Conservation (phyloP, 352 stramenopile genomes). For the Aphanomyces cochlioides region DNA sequence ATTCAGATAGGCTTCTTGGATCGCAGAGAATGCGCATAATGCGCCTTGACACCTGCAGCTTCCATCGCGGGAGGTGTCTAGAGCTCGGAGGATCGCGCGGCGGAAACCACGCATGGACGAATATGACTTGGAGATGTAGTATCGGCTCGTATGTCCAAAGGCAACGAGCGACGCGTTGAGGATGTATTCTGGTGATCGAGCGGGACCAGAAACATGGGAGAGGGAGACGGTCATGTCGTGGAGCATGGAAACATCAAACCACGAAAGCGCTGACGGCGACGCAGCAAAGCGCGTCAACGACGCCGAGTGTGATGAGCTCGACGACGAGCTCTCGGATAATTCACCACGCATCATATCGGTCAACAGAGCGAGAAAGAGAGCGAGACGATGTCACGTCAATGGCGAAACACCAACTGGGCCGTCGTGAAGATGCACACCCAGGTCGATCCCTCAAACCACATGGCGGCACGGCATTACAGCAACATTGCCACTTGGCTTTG, state of each 20-base stretch:
- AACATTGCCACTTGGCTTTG: background rate
- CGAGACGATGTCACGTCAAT: background rate
- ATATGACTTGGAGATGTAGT: slow-evolving; percentile 25
- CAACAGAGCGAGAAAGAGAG: background rate
- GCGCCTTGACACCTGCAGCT: slow-evolving; percentile 9
- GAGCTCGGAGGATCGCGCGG: background rate
- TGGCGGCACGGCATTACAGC: background rate
- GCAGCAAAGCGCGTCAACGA: background rate
- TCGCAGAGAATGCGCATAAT: background rate
- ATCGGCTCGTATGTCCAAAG: background rate
- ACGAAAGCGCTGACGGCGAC: background rate
- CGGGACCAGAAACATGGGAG: slow-evolving; percentile 10
- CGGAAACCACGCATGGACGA: slow-evolving; percentile 18
- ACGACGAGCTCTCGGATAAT: slow-evolving; percentile 5
- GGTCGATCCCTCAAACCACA: background rate
- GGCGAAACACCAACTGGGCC: too few species aligned
- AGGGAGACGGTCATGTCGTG: slow-evolving; percentile 8
- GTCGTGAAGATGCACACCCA: too few species aligned
- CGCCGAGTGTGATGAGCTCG: background rate
- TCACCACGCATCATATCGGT: slow-evolving; percentile 6
- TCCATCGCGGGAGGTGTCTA: background rate
- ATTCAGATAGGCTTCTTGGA: background rate
- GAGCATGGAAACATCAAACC: slow-evolving; percentile 16
- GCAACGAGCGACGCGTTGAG: slow-evolving; percentile 5
- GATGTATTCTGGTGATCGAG: slow-evolving; percentile 2